Evolutionary conservation across 2,329 filamentous ascomycete genomes (phyloP).

Genomic region (Ophiostoma himal-ulmi): DNA sequence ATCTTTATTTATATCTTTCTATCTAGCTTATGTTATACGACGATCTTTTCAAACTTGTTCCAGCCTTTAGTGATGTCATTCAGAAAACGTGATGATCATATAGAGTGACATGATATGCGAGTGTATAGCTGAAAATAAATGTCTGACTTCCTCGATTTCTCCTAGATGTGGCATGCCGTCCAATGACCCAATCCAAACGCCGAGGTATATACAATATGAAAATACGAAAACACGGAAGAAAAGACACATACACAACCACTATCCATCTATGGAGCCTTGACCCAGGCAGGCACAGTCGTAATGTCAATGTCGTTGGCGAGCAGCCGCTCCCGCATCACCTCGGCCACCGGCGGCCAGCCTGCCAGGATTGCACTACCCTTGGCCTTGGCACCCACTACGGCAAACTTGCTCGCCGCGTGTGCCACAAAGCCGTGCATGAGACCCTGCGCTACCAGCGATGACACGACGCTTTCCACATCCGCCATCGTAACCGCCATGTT

Average conservation of each 20-base stretch:
- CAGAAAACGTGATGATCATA: not conserved
- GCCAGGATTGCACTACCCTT: slow-evolving; percentile 58
- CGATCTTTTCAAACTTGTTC: not conserved
- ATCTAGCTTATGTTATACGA: slow-evolving; percentile 9
- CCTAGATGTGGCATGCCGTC: not conserved
- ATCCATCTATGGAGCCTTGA: slow-evolving; percentile 26
- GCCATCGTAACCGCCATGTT: slow-evolving; percentile 54
- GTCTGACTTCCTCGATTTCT: not conserved
- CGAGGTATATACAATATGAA: slow-evolving; percentile 16
- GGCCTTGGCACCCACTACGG: slow-evolving; percentile 70
- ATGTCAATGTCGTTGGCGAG: slow-evolving; percentile 55
- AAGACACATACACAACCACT: not conserved
- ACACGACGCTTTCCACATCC: slow-evolving; percentile 72
- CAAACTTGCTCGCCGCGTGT: slow-evolving; percentile 69
- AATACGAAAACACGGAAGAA: not conserved
- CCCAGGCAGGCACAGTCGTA: slow-evolving; percentile 33
- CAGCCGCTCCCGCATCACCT: slow-evolving; percentile 58
- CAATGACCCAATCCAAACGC: not conserved
- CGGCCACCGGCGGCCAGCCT: slow-evolving; percentile 71
- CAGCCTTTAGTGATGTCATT: not conserved
- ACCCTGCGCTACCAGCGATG: slow-evolving; percentile 71
- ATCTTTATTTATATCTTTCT: not conserved
- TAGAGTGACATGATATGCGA: not conserved
- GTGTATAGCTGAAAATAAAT: not conserved
- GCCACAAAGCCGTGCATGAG: slow-evolving; percentile 79